phyloP scores from a whole-genome alignment of 2,329 filamentous ascomycete genomes.

The Sporothrix pallida region DNA sequence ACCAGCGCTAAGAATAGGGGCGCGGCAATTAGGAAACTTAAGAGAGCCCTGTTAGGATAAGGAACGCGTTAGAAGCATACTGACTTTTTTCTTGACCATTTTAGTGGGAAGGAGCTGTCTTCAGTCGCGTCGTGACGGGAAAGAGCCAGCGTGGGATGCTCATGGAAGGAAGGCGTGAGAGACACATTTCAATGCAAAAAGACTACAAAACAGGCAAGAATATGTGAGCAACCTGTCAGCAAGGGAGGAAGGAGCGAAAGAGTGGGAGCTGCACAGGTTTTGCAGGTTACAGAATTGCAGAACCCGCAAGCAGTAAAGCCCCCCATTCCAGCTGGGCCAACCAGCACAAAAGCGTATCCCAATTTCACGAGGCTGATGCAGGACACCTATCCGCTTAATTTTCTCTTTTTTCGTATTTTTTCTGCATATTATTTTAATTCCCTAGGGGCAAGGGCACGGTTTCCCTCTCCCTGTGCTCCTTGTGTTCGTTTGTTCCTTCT shows the following conservation, averaged over 20 bases:
- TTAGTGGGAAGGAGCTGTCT: not conserved
- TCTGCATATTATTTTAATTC: conserved; percentile 21
- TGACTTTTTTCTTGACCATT: not conserved
- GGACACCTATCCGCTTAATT: conserved; percentile 32
- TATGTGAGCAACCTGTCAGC: not conserved
- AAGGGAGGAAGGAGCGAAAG: conserved; percentile 2
- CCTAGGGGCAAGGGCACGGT: not conserved
- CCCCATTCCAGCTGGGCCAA: conserved; percentile 23
- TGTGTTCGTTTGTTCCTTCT: not conserved
- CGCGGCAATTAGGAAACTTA: conserved; percentile 8
- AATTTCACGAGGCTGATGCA: conserved; percentile 41
- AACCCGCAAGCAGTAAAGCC: not conserved
- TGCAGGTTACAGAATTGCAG: not conserved
- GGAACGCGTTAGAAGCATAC: not conserved
- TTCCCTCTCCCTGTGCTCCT: conserved; percentile 12
- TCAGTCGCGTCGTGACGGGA: not conserved
- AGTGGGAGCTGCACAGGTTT: not conserved
- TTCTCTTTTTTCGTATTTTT: conserved; percentile 35
- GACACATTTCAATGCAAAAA: conserved; percentile 2
- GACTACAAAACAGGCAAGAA: not conserved
- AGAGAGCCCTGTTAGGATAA: conserved; percentile 12
- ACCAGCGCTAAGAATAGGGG: conserved; percentile 28
- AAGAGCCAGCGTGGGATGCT: not conserved
- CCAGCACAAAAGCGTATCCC: conserved; percentile 32
- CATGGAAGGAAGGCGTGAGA: not conserved